Conservation (phyloP, 75 land plant genomes). For the Chamaecyparis obtusa region DNA sequence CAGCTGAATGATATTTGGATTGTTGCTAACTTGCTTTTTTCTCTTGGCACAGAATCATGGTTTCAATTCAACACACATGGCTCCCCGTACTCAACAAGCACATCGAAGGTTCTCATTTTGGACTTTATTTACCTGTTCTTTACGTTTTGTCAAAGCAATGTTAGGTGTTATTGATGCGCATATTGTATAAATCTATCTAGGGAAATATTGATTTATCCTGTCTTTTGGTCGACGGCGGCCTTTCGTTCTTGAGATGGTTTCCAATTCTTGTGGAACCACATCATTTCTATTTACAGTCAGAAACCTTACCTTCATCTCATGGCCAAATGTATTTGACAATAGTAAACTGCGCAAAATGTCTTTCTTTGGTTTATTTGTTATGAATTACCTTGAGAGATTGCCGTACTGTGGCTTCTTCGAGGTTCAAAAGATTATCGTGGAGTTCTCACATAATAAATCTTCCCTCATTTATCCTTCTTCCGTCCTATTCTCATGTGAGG, state of each 20-base stretch:
- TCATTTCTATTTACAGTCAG: neutral
- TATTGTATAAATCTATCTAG: neutral
- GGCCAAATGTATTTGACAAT: neutral
- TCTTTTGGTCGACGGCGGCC: neutral
- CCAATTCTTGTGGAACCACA: neutral
- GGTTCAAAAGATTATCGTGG: neutral
- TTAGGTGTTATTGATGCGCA: neutral
- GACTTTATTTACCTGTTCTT: neutral
- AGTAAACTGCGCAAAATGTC: neutral
- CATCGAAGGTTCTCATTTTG: neutral
- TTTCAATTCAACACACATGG: constrained; percentile 1
- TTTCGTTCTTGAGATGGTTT: neutral
- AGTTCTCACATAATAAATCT: too few species aligned
- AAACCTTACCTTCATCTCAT: neutral
- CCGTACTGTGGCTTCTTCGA: neutral
- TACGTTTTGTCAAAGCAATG: neutral
- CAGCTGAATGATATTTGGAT: neutral
- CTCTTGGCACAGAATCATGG: neutral
- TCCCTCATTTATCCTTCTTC: too few species aligned
- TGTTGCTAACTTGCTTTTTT: neutral
- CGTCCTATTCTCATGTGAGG: too few species aligned
- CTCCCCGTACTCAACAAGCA: constrained; percentile 2
- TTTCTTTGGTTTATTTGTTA: too few species aligned
- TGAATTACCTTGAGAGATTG: neutral
- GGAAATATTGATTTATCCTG: neutral